phyloP scores from a whole-genome alignment of 148 eudicot species.

The Rhododendron molle region DNA sequence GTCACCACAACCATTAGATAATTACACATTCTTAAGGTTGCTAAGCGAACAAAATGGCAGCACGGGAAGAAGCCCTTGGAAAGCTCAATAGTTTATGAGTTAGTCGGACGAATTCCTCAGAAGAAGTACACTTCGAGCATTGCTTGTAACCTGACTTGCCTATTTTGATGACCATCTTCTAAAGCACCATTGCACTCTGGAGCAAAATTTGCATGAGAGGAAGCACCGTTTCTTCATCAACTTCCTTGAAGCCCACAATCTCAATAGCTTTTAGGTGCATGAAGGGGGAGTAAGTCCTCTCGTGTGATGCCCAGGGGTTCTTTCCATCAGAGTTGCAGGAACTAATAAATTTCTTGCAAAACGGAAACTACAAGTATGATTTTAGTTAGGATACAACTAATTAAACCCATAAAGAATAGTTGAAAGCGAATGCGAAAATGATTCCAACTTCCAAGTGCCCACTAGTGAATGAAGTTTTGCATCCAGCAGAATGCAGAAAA shows the following conservation, averaged over 20 bases:
- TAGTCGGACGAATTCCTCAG: not conserved
- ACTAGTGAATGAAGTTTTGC: too few species aligned
- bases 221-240: not conserved
- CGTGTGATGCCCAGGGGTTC: not conserved
- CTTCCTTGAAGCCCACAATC: not conserved
- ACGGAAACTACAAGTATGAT: not conserved
- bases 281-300: not conserved
- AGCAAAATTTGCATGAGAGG: slow-evolving; percentile 4
- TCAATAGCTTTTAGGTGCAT: not conserved
- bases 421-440: too few species aligned
- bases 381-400: not conserved
- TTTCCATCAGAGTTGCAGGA: too few species aligned
- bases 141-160: not conserved
- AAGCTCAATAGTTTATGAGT: not conserved
- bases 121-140: not conserved
- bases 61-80: not conserved
- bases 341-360: not conserved
- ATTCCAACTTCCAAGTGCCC: too few species aligned
- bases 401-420: not conserved
- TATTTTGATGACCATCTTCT: not conserved
- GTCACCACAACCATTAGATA: not conserved
- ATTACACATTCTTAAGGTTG: not conserved
- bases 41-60: not conserved
- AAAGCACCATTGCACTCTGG: not conserved
- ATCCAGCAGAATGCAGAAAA: too few species aligned